A percentile compares a stretch with the other conserved stretches of the same genome.
Evolutionary conservation across 2,329 filamentous ascomycete species (phyloP).

Genomic region (Leptographium flavum): DNA sequence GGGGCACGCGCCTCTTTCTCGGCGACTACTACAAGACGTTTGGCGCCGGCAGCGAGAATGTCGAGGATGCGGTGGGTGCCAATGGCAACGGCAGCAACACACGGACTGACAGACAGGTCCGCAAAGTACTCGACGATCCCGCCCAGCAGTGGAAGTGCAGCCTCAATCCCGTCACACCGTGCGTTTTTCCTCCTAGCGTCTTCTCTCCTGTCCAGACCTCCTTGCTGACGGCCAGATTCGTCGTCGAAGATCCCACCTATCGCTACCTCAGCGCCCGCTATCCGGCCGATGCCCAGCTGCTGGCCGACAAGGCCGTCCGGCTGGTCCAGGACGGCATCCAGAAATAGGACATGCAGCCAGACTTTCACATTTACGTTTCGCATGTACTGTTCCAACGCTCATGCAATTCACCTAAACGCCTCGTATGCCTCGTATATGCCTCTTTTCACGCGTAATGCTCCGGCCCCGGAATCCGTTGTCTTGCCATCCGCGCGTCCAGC

Average conservation of each 20-base stretch:
- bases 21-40: slow-evolving; percentile 45
- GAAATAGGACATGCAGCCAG: too few species aligned
- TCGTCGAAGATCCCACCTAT: slow-evolving; percentile 31
- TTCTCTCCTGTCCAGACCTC: not conserved
- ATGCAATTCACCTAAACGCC: too few species aligned
- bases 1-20: slow-evolving; percentile 31
- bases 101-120: slow-evolving; percentile 19
- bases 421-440: too few species aligned
- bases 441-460: too few species aligned
- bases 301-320: slow-evolving; percentile 26
- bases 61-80: slow-evolving; percentile 28
- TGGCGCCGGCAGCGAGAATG: slow-evolving; percentile 32
- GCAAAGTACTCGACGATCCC: slow-evolving; percentile 25
- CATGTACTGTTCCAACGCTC: too few species aligned
- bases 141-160: slow-evolving; percentile 28
- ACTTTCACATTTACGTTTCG: too few species aligned
- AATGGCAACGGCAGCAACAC: too few species aligned
- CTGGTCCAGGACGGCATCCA: slow-evolving; percentile 18
- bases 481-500: too few species aligned
- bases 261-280: slow-evolving; percentile 35
- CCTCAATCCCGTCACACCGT: slow-evolving; percentile 24
- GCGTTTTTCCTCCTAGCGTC: slow-evolving; percentile 14
- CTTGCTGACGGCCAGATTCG: slow-evolving; percentile 21
- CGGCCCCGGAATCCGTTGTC: too few species aligned
- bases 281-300: slow-evolving; percentile 26